Base-by-base conservation (phyloP, 148 eudicot species). In the Salicornia ramosissima region DNA sequence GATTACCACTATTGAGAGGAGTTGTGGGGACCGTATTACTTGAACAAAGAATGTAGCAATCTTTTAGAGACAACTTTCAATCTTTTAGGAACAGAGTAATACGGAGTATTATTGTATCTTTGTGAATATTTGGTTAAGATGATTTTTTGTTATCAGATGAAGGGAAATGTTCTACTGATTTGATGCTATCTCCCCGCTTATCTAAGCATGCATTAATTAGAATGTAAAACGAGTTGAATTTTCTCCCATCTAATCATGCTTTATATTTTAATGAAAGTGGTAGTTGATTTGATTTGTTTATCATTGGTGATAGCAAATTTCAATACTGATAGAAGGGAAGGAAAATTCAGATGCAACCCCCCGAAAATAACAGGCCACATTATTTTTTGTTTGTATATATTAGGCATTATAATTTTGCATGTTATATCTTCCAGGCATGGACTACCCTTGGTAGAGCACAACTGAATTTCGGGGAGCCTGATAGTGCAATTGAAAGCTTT, bases 381-480 rank as follows among this genome's bases (percentile, higher is more conserved):
- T 13, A 46, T 46, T 15, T 12, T 46, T 3, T 47, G 12, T 47
- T 4, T 47, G 5, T 14, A 16, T 31, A 33, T 19, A 31, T 14
- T 59, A 31, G 74, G 31, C 47, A 53, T 7, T 52, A 10, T 36
- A 15, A 19, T 40, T 29, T 34, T 22, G 25, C 0, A 50, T 45
- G 56, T 68, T 52, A 69, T 69, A 36, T 56, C 47, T 42, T 64
- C 46, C 78, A 91, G 97, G 92, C 87, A 15, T 91, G 97, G 97
- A 70, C 81, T 39, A 88, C 97, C 22, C 92, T 91, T 71, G 97
- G 91, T 71, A 80, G 95, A 79, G 88, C 97, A 68, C 97, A 91
- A 70, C 76, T 91, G 62, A 91, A 91, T 75, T 91, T 79, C 65
- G 97, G 97, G 77, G 97, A 91, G 89, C 95, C 95, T 56, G 97